Evolutionary conservation across 78 protist genomes (phyloP), one percentile per base, ranked within the genome.

Genomic region (Dictyostelium firmibasis): DNA sequence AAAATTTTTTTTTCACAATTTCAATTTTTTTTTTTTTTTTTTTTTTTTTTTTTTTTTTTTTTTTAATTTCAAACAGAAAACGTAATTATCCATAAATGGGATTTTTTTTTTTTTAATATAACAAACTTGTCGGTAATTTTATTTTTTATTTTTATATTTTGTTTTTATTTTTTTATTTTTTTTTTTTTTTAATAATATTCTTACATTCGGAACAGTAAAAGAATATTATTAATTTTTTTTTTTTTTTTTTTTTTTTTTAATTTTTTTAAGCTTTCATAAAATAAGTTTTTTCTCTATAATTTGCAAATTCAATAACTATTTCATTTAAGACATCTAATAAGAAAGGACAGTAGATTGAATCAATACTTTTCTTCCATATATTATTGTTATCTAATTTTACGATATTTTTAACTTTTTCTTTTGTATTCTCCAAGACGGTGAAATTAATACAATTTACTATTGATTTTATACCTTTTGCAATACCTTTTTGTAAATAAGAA

Each of bases 311-410:
- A 11, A 74, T n/a, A 4, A 62, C 92, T 31, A 76, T 50, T 35
- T 86, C 78, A 5, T 86, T 70, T 0, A 77, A 18, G 2, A 86
- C 36, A n/a, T 86, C 92, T 8, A 41, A 20, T 33, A 86, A 4
- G 60, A 86, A 86, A 20, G 92, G 92, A 6, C 60, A 25, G 60
- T 86, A 76, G 6, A 86, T 76, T 18, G 64, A n/a, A 2, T 86
- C 92, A 10, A 86, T 25, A 11, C 92, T 76, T 50, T 79, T 78
- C 33, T 86, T 86, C 92, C 92, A 86, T 25, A 76, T 76, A 27
- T 74, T 77, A 25, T 74, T 67, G 47, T 7, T 47, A 25, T 86
- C 92, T 0, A 8, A 4, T 50, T 53, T 53, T 8, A 86, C 82
- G 35, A 86, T 25, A 31, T 18, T 11, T 36, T 86, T 74, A 14